Evolutionary conservation across 257 asterid species (phyloP).

Genomic region (Solanum paucissectum): DNA sequence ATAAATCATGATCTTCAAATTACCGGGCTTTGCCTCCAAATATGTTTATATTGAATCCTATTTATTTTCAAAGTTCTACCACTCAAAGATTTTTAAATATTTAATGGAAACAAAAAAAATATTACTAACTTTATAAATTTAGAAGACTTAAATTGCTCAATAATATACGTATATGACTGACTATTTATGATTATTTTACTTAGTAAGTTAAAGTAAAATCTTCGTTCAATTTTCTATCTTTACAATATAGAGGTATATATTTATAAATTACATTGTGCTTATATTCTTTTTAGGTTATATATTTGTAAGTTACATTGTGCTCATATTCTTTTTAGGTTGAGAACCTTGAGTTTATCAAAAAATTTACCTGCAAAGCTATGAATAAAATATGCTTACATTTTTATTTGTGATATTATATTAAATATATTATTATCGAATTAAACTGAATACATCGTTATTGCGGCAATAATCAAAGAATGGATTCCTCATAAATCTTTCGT

Average conservation of each 20-base stretch:
- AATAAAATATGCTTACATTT: too few relatives aligned
- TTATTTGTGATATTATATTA: too few relatives aligned
- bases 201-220: neutral
- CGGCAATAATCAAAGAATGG: neutral
- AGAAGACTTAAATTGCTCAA: neutral
- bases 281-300: neutral
- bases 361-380: neutral
- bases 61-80: neutral
- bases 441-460: neutral
- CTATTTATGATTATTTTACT: neutral
- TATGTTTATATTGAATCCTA: neutral
- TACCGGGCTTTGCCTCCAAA: neutral
- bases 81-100: neutral
- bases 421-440: too few relatives aligned
- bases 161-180: neutral
- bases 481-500: neutral
- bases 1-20: neutral
- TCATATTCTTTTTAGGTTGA: neutral
- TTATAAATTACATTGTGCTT: neutral
- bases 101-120: neutral
- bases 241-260: neutral
- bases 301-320: too few relatives aligned
- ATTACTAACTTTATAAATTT: neutral
- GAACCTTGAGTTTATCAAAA: neutral
- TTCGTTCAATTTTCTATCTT: neutral